Percentiles rank a stretch among this genome's conserved stretches.
Conservation (phyloP, 2,329 filamentous ascomycete species). For the Botrytis medusae region DNA sequence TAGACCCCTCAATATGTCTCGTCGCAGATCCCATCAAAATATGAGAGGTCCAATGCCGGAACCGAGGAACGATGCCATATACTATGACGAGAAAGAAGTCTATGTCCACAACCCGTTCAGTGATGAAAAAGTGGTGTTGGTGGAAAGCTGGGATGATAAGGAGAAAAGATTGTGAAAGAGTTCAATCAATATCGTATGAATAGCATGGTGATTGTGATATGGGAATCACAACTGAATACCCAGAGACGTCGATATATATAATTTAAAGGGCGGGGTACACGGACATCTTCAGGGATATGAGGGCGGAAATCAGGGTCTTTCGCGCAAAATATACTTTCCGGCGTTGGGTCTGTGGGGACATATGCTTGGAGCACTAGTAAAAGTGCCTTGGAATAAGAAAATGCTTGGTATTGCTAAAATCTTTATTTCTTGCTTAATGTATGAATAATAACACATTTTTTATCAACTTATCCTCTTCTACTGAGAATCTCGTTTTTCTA, state of each 20-base stretch:
- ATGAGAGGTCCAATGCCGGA: not conserved
- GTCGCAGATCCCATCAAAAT: not conserved
- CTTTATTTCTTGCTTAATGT: not conserved
- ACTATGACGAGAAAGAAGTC: constrained; percentile 19
- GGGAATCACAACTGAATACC: not conserved
- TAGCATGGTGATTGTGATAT: not conserved
- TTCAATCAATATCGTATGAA: no score
- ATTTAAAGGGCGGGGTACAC: not conserved
- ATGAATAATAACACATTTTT: not conserved
- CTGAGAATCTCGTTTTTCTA: rapidly evolving
- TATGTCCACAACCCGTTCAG: constrained; percentile 12
- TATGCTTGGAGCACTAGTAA: not conserved
- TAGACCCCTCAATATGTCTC: constrained; percentile 7
- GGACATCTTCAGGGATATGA: not conserved
- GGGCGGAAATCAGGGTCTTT: not conserved
- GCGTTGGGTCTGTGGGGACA: not conserved
- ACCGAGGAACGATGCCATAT: not conserved
- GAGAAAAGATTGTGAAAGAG: not conserved
- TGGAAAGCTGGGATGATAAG: not conserved
- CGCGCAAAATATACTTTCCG: not conserved
- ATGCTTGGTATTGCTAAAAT: not conserved
- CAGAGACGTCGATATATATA: not conserved
- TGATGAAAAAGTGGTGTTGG: constrained; percentile 17
- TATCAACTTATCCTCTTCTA: not conserved
- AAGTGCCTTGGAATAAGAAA: not conserved